phyloP scores from a whole-genome alignment of 805 yeast genomes.

The Starmerella stellata region DNA sequence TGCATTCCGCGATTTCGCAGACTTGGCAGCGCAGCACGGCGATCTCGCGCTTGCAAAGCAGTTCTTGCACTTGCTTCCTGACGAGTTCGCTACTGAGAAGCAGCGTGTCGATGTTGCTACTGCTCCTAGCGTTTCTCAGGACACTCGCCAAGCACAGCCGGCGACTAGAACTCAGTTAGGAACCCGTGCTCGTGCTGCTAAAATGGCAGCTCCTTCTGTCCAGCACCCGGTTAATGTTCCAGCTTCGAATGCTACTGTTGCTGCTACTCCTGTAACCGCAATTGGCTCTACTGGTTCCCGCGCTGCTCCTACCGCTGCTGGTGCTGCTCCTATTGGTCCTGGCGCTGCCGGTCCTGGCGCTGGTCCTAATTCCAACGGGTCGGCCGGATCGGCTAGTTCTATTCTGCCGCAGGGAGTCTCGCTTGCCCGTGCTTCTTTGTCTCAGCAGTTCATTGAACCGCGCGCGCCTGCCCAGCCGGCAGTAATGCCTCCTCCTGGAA shows the following conservation, averaged over 20 bases:
- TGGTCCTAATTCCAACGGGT: not conserved
- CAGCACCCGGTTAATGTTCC: too few species aligned
- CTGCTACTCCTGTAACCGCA: too few species aligned
- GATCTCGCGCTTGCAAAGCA: conserved; percentile 63
- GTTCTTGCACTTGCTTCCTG: conserved; percentile 55
- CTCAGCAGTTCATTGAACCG: conserved; percentile 9
- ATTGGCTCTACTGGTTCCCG: too few species aligned
- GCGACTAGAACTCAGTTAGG: not conserved
- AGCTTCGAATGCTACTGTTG: too few species aligned
- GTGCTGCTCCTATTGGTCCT: too few species aligned
- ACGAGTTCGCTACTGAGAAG: conserved; percentile 45
- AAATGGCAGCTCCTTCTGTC: not conserved
- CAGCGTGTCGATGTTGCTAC: conserved; percentile 62
- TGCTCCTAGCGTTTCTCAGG: conserved; percentile 19
- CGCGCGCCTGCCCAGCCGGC: conserved; percentile 5
- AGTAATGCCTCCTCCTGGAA: too few species aligned
- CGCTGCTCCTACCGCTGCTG: too few species aligned
- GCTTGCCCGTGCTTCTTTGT: conserved; percentile 6
- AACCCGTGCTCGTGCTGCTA: not conserved
- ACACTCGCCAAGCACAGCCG: not conserved
- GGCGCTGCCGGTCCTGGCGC: not conserved
- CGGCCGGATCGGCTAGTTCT: not conserved
- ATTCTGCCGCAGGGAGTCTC: not conserved
- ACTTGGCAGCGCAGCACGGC: conserved; percentile 62
- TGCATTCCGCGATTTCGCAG: conserved; percentile 66